A percentile compares a stretch with the other conserved stretches of the same genome.
phyloP scores from a whole-genome alignment of 345 rosid genomes.

The Reutealis trisperma region DNA sequence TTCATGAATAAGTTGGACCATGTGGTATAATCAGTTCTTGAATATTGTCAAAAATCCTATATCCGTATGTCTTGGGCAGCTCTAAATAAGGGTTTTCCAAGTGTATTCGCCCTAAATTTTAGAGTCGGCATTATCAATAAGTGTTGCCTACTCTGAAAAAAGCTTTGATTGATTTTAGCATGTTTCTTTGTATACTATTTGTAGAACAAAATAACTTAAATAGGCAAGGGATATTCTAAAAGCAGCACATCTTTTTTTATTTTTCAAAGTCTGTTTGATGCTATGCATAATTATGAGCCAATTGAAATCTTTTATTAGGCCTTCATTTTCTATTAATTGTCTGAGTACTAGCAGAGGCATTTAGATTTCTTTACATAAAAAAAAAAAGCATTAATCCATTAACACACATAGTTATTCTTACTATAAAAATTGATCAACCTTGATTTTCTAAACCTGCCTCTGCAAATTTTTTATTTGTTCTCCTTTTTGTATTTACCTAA shows the following conservation, averaged over 20 bases:
- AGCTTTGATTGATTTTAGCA: conserved; percentile 7
- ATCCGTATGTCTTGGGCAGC: conserved; percentile 5
- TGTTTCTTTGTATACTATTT: background rate
- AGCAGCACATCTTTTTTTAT: too few relatives aligned
- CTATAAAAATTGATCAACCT: too few relatives aligned
- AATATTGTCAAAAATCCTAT: background rate
- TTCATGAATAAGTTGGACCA: background rate
- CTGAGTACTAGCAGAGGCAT: background rate
- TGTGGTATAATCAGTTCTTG: background rate
- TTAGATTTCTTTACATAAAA: too few relatives aligned
- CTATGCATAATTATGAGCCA: too few relatives aligned
- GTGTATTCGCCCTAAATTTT: background rate
- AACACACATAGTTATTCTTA: too few relatives aligned
- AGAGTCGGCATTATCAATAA: background rate
- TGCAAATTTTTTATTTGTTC: too few relatives aligned
- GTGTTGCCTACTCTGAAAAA: conserved; percentile 11
- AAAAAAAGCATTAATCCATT: too few relatives aligned
- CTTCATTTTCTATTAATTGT: background rate
- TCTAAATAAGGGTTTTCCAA: background rate
- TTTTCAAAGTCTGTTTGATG: too few relatives aligned
- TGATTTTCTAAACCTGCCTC: too few relatives aligned
- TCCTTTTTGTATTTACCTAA: too few relatives aligned
- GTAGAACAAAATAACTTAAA: too few relatives aligned
- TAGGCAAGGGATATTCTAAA: too few relatives aligned
- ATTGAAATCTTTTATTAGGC: background rate